Base-by-base conservation (phyloP, 2,329 filamentous ascomycete species). In the Nemania bipapillata region DNA sequence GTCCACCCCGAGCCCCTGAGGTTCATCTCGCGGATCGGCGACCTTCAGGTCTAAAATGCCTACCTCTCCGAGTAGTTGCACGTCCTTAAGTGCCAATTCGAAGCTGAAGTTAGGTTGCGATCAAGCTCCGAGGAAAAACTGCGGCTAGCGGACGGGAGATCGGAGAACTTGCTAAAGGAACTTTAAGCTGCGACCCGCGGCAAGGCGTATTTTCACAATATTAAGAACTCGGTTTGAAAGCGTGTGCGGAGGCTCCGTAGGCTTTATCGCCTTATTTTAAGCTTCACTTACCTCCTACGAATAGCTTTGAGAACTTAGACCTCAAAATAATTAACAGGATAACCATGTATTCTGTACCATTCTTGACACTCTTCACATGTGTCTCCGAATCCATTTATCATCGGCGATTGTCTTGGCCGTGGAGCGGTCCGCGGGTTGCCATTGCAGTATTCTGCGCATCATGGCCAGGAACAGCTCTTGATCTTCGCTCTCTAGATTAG, bases 391-490 rank as follows among this genome's bases (percentile, higher is more conserved):
- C 79, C 79, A 81, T 28, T 74, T 70, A 47, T 79, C 75, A 1
- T 79, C 45, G 4, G 72, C 69, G 20, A 81, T 63, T 20, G 67
- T 70, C 56, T 74, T 77, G 0, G 80, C 77, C 5, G 78, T 75
- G 6, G 63, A 66, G 12, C 80, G 75, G 11, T 77, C 71, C 6
- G 59, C 65, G 22, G 79, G 78, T 6, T 77, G 75, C 80, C 81
- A 82, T 7, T 79, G 77, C 4, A 82, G 72, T 77, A 81, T 81
- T 63, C 76, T 80, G 12, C 71, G 63, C 76, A 82, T 78, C 64
- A 82, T 75, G 5, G 62, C 54, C 0, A 83, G 70, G 50, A 83
- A 82, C 11, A 45, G 69, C 30, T 72, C 64, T 66, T 73, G 72
- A 50, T 75, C 72, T 35, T 78, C 62, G 5, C 77, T 77, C n/a